phyloP scores from a whole-genome alignment of 1,284 basidiomycete species.

The Boletus smithii region DNA sequence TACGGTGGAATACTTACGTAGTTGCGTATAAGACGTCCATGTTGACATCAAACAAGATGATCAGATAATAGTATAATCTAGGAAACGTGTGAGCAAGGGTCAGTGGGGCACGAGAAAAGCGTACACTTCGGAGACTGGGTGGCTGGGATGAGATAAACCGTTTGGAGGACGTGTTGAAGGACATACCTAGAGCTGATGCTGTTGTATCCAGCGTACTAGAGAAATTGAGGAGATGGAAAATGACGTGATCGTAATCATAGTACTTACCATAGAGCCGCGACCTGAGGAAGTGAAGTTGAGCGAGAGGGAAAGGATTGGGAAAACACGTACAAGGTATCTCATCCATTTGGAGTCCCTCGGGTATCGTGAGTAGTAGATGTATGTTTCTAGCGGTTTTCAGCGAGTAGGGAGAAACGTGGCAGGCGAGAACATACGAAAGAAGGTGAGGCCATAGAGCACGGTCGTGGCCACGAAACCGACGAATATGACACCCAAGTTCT shows the following conservation, averaged over 20 bases:
- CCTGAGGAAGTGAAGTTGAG: conserved; percentile 22
- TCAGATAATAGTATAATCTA: conserved; percentile 39
- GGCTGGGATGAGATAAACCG: conserved; percentile 1
- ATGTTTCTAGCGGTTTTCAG: conserved; percentile 32
- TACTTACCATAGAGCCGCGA: conserved; percentile 35
- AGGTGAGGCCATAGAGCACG: conserved; percentile 41
- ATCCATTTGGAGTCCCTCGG: conserved; percentile 30
- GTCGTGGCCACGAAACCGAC: conserved; percentile 38
- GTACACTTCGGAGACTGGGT: conserved; percentile 38
- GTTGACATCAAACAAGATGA: conserved; percentile 34
- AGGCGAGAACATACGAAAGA: conserved; percentile 38
- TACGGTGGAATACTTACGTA: conserved; percentile 29
- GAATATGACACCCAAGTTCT: conserved; percentile 38
- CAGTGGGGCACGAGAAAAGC: background rate
- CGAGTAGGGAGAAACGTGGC: background rate
- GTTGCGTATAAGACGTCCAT: conserved; percentile 35
- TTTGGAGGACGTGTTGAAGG: background rate
- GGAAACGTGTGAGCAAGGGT: conserved; percentile 10
- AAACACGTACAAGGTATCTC: conserved; percentile 32
- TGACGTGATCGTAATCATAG: background rate
- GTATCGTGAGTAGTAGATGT: conserved; percentile 40
- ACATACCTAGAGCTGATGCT: conserved; percentile 22
- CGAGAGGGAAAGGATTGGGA: background rate
- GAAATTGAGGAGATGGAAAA: background rate
- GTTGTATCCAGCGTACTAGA: conserved; percentile 26